Evolutionary conservation across 2,329 filamentous ascomycete genomes (phyloP).

Genomic region (Blastomyces silverae): DNA sequence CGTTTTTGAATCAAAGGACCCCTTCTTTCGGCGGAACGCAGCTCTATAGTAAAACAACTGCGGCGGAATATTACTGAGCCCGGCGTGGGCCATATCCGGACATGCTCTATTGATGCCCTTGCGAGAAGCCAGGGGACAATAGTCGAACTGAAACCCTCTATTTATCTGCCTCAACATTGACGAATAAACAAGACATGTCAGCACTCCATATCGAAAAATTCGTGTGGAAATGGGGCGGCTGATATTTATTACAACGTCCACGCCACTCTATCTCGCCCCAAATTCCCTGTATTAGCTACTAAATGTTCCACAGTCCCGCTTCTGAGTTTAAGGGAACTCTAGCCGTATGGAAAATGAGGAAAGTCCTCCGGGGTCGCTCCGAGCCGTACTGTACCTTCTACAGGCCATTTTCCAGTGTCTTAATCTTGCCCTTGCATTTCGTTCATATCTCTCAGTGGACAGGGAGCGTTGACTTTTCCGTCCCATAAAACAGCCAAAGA

Average conservation of each 20-base stretch:
- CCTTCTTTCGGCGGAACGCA: neutral
- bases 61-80: neutral
- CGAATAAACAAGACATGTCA: neutral
- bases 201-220: neutral
- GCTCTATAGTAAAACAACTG: neutral
- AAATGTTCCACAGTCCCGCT: neutral
- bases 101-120: neutral
- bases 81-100: neutral
- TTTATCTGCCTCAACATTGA: neutral
- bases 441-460: constrained; percentile 1
- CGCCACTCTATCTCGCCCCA: neutral
- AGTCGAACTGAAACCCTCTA: neutral
- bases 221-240: no score
- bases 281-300: neutral
- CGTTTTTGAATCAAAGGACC: neutral
- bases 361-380: no score
- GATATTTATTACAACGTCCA: no score
- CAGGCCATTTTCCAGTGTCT: no score
- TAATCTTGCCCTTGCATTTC: neutral
- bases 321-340: no score
- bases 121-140: neutral
- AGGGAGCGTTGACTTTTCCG: neutral
- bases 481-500: neutral
- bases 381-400: no score
- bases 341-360: no score